Base-by-base conservation (phyloP, 1,284 basidiomycete genomes). In the Malassezia yamatoensis region DNA sequence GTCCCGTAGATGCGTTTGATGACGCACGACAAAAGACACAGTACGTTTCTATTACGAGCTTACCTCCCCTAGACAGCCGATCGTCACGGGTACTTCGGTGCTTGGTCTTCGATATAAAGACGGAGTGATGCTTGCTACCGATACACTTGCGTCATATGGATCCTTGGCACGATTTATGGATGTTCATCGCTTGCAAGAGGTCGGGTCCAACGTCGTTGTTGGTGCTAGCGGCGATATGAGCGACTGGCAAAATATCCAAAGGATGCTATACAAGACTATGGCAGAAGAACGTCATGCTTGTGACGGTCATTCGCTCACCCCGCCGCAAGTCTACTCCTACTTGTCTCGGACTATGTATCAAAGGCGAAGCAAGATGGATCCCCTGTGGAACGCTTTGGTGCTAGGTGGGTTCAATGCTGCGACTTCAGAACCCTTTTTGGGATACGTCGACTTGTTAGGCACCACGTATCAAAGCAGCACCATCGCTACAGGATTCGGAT, bases 51-150 rank as follows among this genome's bases (percentile, higher is more conserved):
- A 29, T 50, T 21, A 6, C n/a, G 11, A 3, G 12, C 9, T 9
- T 18, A 7, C 9, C 29, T 51, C 13, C 15, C 47, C 9, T 36
- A 55, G 53, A 32, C 87, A 93, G 70, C 93, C 94, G 7, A 86
- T 98, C 61, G 90, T 96, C 13, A 98, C 93, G 0, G 94, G 93
- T 65, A 94, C 93, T 5, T 91, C 88, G 53, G 89, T 98, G 8
- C 81, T 98, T 37, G 94, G 87, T 6, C 80, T 98, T 75, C 87
- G 87, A 77, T 98, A 83, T 81, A 90, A 91, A 76, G 90, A 89
- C 68, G 93, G 94, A 2, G 84, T 98, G 64, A 96, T 99, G 89
- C 84, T 99, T 79, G 90, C 94, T n/a, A 89, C 94, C 35, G 93
- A 99, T 80, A 96, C 87, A 67, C 85, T 98, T 49, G 93, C 89